Evolutionary conservation across 257 asterid genomes (phyloP), one percentile per base, ranked within the genome.

Genomic region (Solanum ahanhuiri): DNA sequence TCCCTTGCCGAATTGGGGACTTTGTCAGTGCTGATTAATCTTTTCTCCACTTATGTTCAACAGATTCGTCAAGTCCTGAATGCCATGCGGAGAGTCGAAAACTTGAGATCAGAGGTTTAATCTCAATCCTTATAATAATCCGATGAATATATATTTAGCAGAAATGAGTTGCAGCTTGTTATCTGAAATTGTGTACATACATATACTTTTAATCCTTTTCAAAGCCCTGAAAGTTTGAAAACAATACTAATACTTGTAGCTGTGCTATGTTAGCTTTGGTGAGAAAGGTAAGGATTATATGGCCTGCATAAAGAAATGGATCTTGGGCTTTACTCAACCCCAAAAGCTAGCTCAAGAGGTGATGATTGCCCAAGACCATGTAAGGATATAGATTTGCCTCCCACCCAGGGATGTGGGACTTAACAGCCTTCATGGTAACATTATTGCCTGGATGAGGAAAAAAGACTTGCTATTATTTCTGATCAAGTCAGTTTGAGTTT

Each of bases 21-120:
- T n/a, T 76, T 76, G 63, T 41, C 60, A 41, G n/a, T 37, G 39
- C 60, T 66, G 81, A 37, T 63, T 54, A 9, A 45, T 41, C 25
- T n/a, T 63, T 43, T 41, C 23, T 33, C 23, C 66, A 20, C 69
- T 39, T 82, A 79, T 88, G 84, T n/a, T 25, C 60, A 67, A 90
- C 95, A 96, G 99, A 91, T 95, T 87, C 98, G 98, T 60, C 98
- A 94, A 64, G 92, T 94, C 83, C 89, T 94, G 93, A 93, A 87
- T 92, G 95, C 99, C 70, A 92, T 95, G 95, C 92, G 93, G 86
- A 90, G 96, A 93, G 94, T 92, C n/a, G 95, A 86, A 87, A 92
- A 89, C 90, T 85, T 92, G 81, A 94, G 90, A 84, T 90, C 94
- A 7, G 98, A 96, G 98, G 99, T 96, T 91, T 89, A 93, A 85